Evolutionary conservation across 2,329 filamentous ascomycete genomes (phyloP).

Genomic region (Drechslera avenae): DNA sequence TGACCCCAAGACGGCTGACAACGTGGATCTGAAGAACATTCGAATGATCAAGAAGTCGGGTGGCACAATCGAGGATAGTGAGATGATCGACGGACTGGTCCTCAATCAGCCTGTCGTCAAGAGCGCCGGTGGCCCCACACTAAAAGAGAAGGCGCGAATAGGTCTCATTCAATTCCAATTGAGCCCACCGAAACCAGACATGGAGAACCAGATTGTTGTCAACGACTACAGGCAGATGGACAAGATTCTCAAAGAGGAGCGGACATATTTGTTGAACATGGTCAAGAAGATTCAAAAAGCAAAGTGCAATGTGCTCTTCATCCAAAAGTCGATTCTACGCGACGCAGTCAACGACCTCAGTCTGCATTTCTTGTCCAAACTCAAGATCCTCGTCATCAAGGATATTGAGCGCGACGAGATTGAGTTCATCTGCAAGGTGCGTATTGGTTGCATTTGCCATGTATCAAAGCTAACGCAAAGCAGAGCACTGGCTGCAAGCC

Average conservation of each 20-base stretch:
- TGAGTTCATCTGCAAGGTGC: slow-evolving; percentile 91
- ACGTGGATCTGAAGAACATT: slow-evolving; percentile 95
- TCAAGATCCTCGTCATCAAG: slow-evolving; percentile 94
- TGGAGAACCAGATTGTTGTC: slow-evolving; percentile 99
- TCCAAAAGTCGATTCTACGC: slow-evolving; percentile 97
- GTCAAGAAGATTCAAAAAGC: slow-evolving; percentile 99
- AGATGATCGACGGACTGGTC: slow-evolving; percentile 93
- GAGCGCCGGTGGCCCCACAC: slow-evolving; percentile 83
- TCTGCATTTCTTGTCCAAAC: slow-evolving; percentile 94
- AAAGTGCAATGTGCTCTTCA: slow-evolving; percentile 97
- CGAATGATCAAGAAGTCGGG: slow-evolving; percentile 97
- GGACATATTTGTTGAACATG: slow-evolving; percentile 96
- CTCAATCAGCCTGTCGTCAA: slow-evolving; percentile 93
- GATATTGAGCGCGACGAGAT: slow-evolving; percentile 99
- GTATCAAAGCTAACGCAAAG: slow-evolving; percentile 6
- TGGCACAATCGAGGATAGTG: slow-evolving; percentile 97
- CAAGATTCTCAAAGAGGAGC: slow-evolving; percentile 99
- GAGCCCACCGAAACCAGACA: slow-evolving; percentile 96
- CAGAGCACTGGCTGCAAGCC: slow-evolving; percentile 94
- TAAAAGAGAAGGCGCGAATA: slow-evolving; percentile 97
- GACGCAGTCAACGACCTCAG: slow-evolving; percentile 98
- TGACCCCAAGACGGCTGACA: slow-evolving; percentile 92
- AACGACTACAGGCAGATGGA: slow-evolving; percentile 99
- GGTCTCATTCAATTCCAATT: slow-evolving; percentile 98
- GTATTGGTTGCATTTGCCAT: slow-evolving; percentile 21